These are phyloP conservation scores for Picea glauca DNA, from an alignment of 75 land plant species.

Conservation along the genomic window DNA sequence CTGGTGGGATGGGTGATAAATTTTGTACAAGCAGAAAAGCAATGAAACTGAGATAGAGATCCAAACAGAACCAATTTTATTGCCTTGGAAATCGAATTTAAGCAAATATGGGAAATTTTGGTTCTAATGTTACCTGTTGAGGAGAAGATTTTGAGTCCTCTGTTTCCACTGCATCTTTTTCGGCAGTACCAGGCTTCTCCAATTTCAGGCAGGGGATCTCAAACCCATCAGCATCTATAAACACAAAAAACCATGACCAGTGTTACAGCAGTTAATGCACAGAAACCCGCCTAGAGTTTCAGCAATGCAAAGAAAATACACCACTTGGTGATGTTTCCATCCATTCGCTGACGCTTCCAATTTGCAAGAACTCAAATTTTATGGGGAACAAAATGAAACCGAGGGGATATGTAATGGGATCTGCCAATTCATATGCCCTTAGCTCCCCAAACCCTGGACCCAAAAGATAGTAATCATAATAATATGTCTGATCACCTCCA, in stretches of 20 bases:
- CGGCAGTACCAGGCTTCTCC: slow-evolving; percentile 28
- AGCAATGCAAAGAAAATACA: too few relatives aligned
- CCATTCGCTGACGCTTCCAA: not conserved
- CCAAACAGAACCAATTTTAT: not conserved
- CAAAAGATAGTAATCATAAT: not conserved
- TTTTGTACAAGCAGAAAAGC: not conserved
- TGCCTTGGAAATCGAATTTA: not conserved
- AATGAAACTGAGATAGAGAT: not conserved
- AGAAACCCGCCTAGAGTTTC: too few relatives aligned
- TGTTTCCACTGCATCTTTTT: slow-evolving; percentile 20
- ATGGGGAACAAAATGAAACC: not conserved
- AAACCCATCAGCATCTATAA: slow-evolving; percentile 89
- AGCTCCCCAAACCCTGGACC: not conserved
- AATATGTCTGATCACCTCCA: not conserved
- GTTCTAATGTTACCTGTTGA: slow-evolving; percentile 15
- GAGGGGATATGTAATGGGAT: not conserved
- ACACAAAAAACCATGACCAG: not conserved
- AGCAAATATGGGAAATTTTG: not conserved
- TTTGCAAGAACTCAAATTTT: not conserved
- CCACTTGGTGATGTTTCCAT: too few relatives aligned
- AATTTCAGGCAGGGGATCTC: slow-evolving; percentile 87
- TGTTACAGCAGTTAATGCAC: too few relatives aligned
- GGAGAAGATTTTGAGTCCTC: slow-evolving; percentile 10
- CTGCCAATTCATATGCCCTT: not conserved
- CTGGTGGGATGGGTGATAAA: not conserved